These are phyloP conservation scores for Nidularia sp. DNA, from an alignment of 768 basidiomycete genomes.

Conservation along the genomic window DNA sequence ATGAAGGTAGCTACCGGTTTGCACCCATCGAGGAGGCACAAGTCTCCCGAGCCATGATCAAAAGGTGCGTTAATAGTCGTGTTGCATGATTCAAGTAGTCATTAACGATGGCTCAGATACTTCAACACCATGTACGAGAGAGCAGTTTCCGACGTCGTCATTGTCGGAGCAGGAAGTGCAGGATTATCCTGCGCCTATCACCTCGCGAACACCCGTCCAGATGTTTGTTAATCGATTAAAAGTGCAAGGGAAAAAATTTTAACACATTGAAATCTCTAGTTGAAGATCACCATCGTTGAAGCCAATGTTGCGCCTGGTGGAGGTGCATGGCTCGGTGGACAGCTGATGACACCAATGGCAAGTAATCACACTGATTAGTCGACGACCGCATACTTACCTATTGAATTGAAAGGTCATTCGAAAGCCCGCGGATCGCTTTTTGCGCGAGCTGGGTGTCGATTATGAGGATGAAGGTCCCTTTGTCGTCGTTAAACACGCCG, in stretches of 20 bases:
- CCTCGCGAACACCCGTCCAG: slow-evolving; percentile 62
- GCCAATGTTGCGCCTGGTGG: slow-evolving; percentile 79
- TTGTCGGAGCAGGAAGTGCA: slow-evolving; percentile 69
- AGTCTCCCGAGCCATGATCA: slow-evolving; percentile 75
- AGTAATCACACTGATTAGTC: background rate
- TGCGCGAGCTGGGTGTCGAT: slow-evolving; percentile 63
- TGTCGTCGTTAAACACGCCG: slow-evolving; percentile 80
- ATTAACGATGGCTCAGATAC: slow-evolving; percentile 40
- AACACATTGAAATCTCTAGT: slow-evolving; percentile 11
- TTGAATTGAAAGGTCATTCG: slow-evolving; percentile 51
- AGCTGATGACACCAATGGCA: slow-evolving; percentile 79
- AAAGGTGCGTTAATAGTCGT: slow-evolving; percentile 35
- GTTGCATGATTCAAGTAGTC: background rate
- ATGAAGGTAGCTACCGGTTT: slow-evolving; percentile 62
- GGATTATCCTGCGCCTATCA: slow-evolving; percentile 75
- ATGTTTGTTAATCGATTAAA: slow-evolving; percentile 29
- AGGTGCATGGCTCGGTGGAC: slow-evolving; percentile 76
- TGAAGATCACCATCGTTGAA: slow-evolving; percentile 60
- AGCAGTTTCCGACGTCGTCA: slow-evolving; percentile 72
- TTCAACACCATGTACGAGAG: slow-evolving; percentile 72
- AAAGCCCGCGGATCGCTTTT: slow-evolving; percentile 73
- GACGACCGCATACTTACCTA: background rate
- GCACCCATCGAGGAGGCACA: slow-evolving; percentile 75
- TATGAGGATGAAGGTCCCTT: slow-evolving; percentile 77
- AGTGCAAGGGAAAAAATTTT: too few species aligned